Conservation (phyloP, 108 stramenopile genomes). For the Cyclotella kingstonii region DNA sequence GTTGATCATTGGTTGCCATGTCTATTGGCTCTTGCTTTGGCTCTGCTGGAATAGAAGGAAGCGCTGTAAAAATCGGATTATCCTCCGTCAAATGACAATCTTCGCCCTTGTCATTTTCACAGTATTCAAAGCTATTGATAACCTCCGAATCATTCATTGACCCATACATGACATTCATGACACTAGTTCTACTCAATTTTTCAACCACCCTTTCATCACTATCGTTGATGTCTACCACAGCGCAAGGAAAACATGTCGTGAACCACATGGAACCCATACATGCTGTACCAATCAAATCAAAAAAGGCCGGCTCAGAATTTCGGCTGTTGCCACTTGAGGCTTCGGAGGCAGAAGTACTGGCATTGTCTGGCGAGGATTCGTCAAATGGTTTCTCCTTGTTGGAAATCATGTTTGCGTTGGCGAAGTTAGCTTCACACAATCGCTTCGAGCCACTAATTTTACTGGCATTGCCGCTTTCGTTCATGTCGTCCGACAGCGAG, state of each 20-base stretch:
- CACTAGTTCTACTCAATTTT: conserved; percentile 26
- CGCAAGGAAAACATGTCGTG: conserved; percentile 40
- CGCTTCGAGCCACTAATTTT: no score
- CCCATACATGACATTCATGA: conserved; percentile 45
- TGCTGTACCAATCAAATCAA: conserved; percentile 30
- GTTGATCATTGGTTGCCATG: no score
- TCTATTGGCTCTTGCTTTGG: no score
- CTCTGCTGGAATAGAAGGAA: no score
- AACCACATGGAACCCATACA: conserved; percentile 40
- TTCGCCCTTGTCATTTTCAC: background rate
- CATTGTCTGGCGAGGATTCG: background rate
- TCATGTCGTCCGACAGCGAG: no score
- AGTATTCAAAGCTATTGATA: background rate
- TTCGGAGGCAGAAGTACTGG: conserved; percentile 23
- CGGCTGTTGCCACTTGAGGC: conserved; percentile 15
- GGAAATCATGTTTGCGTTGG: background rate
- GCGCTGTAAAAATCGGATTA: no score
- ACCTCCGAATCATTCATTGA: background rate
- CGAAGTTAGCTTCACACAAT: no score
- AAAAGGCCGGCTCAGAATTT: conserved; percentile 20
- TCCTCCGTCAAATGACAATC: background rate
- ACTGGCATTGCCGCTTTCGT: no score
- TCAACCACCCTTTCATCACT: conserved; percentile 15
- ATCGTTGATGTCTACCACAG: conserved; percentile 37
- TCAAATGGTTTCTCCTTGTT: background rate